phyloP scores from a whole-genome alignment of 495 filamentous ascomycete genomes.

The Glutinoglossum americanum region DNA sequence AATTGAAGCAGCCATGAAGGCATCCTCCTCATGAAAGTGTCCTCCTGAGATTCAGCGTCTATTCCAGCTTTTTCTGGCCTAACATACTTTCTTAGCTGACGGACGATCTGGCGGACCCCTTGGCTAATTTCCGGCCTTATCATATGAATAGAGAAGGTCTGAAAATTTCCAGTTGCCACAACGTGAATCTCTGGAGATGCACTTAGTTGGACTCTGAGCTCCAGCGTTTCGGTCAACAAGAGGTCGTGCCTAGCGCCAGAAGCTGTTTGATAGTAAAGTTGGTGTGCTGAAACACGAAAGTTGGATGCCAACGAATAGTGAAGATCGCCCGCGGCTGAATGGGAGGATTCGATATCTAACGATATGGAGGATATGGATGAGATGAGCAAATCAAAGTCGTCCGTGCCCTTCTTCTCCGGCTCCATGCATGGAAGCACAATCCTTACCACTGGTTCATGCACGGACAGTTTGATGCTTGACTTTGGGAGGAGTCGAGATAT shows the following conservation, averaged over 20 bases:
- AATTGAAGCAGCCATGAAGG: slow-evolving; percentile 73
- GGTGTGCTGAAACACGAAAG: slow-evolving; percentile 64
- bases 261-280: slow-evolving; percentile 87
- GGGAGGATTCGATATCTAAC: slow-evolving; percentile 79
- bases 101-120: slow-evolving; percentile 75
- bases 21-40: slow-evolving; percentile 53
- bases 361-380: slow-evolving; percentile 83
- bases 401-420: slow-evolving; percentile 26
- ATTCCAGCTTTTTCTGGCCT: slow-evolving; percentile 38
- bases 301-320: slow-evolving; percentile 72
- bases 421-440: slow-evolving; percentile 64
- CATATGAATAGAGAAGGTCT: slow-evolving; percentile 77
- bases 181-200: slow-evolving; percentile 75
- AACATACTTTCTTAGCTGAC: slow-evolving; percentile 45
- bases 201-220: slow-evolving; percentile 63
- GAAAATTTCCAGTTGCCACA: slow-evolving; percentile 52
- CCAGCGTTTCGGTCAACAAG: slow-evolving; percentile 63
- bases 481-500: slow-evolving; percentile 89
- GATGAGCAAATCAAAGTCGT: slow-evolving; percentile 83
- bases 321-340: slow-evolving; percentile 62
- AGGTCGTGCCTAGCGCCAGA: slow-evolving; percentile 65
- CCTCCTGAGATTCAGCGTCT: slow-evolving; percentile 25
- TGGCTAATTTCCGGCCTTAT: slow-evolving; percentile 77
- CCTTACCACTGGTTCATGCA: slow-evolving; percentile 86
- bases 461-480: slow-evolving; percentile 79